Conservation (phyloP, 2,329 filamentous ascomycete species). For the Penicillium sp. region DNA sequence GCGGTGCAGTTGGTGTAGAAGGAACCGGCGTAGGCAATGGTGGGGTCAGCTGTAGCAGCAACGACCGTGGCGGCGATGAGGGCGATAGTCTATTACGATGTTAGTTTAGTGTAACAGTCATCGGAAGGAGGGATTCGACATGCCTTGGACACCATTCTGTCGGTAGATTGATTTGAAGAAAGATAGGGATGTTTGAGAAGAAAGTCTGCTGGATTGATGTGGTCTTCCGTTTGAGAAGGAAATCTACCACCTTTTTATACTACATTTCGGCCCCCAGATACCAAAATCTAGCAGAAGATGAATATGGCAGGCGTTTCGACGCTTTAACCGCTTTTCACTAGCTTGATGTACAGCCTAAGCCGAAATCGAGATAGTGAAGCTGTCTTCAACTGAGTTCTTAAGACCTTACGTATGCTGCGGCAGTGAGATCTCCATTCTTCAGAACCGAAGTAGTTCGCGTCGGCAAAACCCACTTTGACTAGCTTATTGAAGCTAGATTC, state of each 20-base stretch:
- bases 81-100: background rate
- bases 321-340: background rate
- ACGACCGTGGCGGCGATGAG: background rate
- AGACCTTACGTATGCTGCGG: background rate
- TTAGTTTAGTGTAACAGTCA: background rate
- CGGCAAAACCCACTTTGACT: background rate
- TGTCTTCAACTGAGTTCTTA: background rate
- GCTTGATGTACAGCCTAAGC: background rate
- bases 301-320: background rate
- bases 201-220: background rate
- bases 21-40: conserved; percentile 6
- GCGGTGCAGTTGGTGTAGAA: background rate
- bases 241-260: background rate
- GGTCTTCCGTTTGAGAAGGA: background rate
- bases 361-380: background rate
- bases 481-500: background rate
- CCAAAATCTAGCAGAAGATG: background rate
- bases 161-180: background rate
- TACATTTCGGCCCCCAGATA: background rate
- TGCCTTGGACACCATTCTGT: background rate
- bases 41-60: background rate
- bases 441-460: background rate
- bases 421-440: background rate
- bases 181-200: background rate
- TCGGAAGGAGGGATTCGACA: background rate